Percentiles rank a stretch among this genome's conserved stretches.
Conservation (phyloP, 148 eudicot genomes). For the Drosera capensis region DNA sequence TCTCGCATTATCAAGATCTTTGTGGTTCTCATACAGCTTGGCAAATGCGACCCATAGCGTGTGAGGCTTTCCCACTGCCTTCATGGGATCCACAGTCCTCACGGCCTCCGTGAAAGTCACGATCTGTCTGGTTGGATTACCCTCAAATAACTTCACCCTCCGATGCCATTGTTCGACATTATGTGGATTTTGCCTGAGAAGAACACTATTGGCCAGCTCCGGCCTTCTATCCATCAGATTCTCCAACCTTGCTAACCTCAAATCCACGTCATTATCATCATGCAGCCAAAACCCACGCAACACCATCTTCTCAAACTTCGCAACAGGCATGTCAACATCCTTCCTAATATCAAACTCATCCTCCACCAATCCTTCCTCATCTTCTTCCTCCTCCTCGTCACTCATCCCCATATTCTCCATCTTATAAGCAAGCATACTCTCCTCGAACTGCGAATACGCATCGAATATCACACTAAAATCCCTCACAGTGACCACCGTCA, state of each 20-base stretch:
- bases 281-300: constrained; percentile 55
- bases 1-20: constrained; percentile 69
- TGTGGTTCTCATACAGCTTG: constrained; percentile 70
- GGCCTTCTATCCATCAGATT: constrained; percentile 79
- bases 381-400: constrained; percentile 36
- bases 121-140: constrained; percentile 73
- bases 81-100: constrained; percentile 84
- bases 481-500: constrained; percentile 75
- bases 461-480: constrained; percentile 90
- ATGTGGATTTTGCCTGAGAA: constrained; percentile 87
- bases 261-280: constrained; percentile 70
- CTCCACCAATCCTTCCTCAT: constrained; percentile 11
- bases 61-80: constrained; percentile 96
- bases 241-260: constrained; percentile 68
- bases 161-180: constrained; percentile 99
- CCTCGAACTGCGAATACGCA: constrained; percentile 89
- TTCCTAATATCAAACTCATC: constrained; percentile 45
- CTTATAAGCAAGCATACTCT: constrained; percentile 64
- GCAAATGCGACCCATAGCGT: constrained; percentile 99
- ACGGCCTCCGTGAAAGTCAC: constrained; percentile 90
- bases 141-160: constrained; percentile 84
- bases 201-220: constrained; percentile 88
- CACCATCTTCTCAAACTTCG: constrained; percentile 43
- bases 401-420: constrained; percentile 57
- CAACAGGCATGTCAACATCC: constrained; percentile 24